Conservation (phyloP, 2,329 filamentous ascomycete species). For the Talaromyces verruculosus region DNA sequence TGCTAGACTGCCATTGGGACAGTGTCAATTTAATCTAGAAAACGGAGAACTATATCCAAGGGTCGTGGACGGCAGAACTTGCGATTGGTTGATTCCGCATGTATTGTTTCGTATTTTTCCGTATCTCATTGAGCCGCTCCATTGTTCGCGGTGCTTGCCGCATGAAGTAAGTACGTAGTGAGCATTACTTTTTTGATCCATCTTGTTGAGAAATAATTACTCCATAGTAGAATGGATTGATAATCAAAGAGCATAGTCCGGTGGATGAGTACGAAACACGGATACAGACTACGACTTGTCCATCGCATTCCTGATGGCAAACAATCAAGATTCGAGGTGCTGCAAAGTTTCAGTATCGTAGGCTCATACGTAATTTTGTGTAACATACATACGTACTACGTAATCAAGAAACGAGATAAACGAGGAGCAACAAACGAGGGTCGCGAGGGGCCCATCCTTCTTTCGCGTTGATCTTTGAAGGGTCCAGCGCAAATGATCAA, state of each 20-base stretch:
- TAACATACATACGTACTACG: background rate
- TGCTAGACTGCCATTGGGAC: background rate
- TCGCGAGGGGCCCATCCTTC: background rate
- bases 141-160: background rate
- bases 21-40: background rate
- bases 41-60: background rate
- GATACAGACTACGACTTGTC: background rate
- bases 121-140: background rate
- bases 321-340: background rate
- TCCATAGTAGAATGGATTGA: background rate
- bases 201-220: background rate
- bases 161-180: background rate
- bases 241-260: background rate
- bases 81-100: background rate
- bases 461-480: background rate
- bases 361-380: background rate
- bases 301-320: background rate
- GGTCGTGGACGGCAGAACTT: background rate
- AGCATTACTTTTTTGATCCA: background rate
- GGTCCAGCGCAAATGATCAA: background rate
- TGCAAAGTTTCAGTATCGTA: slow-evolving; percentile 3
- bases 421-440: background rate
- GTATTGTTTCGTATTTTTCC: background rate
- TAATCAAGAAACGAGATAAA: slow-evolving; percentile 3
- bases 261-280: no score